Base-by-base conservation (phyloP, 441 rosid genomes). In the Syzygium malaccense region DNA sequence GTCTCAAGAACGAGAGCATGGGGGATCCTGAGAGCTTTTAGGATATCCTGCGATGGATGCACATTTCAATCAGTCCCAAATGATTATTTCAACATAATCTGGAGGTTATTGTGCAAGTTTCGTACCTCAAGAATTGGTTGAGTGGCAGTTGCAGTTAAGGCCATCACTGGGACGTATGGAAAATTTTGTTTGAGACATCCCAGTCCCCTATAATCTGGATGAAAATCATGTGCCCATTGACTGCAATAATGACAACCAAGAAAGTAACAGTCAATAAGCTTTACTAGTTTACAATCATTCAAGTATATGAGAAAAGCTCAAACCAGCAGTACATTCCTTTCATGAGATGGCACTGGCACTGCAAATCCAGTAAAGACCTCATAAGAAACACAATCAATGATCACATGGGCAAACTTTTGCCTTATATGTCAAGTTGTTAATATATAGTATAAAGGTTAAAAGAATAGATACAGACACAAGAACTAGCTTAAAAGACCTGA, bases 1-100 rank as follows among this genome's bases (percentile, higher is more conserved):
- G 45, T 41, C 94, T 98, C 93, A 17, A 98, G 95, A 88, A 97
- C 94, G 87, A 93, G 92, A 92, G 97, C 99, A 91, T 23, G 60
- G 28, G 64, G 28, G 60, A 56, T 56, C 60, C 1, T 64, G 17
- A 97, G 92, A 85, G 95, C 92, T 92, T 93, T 94, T 87, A 97
- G 91, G 85, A 97, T 96, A 88, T 97, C 99, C 98, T 97, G 97
- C 54, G 79, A 75, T 41, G 55, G 25, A 55, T 55, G 26, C 30
- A 62, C 6, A 19, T n/a, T 9, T 68, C 48, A 33, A 2, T 68
- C 7, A 68, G 14, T 32, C 25, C 30, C 2, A n/a, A n/a, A n/a
- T n/a, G n/a, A n/a, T n/a, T n/a, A n/a, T n/a, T n/a, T n/a, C n/a
- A n/a, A n/a, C n/a, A n/a, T n/a, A n/a, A n/a, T n/a, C n/a, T n/a